Percentiles rank a stretch among this genome's conserved stretches.
phyloP scores from a whole-genome alignment of 306 rosid genomes.

The Spatholobus suberectus region DNA sequence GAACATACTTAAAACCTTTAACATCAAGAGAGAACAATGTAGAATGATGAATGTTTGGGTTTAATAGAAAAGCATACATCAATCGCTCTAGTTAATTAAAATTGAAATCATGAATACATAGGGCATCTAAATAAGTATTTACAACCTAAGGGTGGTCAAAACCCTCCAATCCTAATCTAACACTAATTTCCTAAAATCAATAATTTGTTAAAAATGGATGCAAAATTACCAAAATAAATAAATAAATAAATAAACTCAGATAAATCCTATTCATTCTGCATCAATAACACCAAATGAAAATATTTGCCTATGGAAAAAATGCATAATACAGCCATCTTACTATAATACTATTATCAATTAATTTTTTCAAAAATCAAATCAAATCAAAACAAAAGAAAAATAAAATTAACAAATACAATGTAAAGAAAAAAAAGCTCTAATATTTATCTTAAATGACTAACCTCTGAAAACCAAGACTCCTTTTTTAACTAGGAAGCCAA shows the following conservation, averaged over 20 bases:
- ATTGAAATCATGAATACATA: not conserved
- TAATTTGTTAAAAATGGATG: not conserved
- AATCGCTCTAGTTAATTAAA: not conserved
- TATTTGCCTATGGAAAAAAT: not conserved
- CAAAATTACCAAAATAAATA: not conserved
- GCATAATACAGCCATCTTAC: conserved; percentile 1
- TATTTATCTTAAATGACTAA: conserved; percentile 39
- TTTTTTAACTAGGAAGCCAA: conserved; percentile 31
- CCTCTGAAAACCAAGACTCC: conserved; percentile 39
- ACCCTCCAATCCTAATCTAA: not conserved
- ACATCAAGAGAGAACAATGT: not conserved
- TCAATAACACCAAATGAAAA: not conserved
- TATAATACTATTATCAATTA: conserved; percentile 14
- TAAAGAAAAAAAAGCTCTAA: not conserved
- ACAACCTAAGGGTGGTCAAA: not conserved
- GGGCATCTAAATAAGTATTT: conserved; percentile 4
- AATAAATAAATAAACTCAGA: not conserved
- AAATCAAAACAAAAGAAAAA: not conserved
- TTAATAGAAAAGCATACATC: not conserved
- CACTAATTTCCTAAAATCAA: not conserved
- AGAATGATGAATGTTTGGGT: not conserved
- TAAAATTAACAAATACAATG: conserved; percentile 13
- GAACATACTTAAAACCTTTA: not conserved
- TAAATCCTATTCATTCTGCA: not conserved
- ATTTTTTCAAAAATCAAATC: not conserved